Base-by-base conservation (phyloP, 2,329 filamentous ascomycete genomes). In the Penicillium sumatraense region DNA sequence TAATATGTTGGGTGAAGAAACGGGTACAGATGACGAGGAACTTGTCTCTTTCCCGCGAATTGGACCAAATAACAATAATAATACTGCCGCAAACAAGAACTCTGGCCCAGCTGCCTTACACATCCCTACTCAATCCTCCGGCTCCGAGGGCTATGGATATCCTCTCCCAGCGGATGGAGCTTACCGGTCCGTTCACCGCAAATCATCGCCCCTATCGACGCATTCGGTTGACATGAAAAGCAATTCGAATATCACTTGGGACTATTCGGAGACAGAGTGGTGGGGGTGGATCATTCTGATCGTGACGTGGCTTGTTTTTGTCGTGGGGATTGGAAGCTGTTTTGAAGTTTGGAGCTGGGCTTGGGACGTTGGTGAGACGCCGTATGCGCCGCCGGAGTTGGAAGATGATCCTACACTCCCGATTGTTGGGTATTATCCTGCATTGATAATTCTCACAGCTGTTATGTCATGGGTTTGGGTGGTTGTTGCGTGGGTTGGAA, bases 391-490 rank as follows among this genome's bases (percentile, higher is more conserved):
- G 48, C 93, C 93, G 3, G 93, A 98, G 77, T 81, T 98, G 40
- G 93, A 97, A 73, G 92, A 98, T 74, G 95, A 99, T 75, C 88
- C 90, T 6, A 98, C 93, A 2, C 76, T 99, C 66, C 95, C 95
- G 2, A 96, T 99, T 68, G 90, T 96, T 10, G 95, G 96, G 9
- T 99, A 99, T 75, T 99, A 99, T 76, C 95, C 95, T 21, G 91
- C 93, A 10, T 78, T 99, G 68, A 90, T 98, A 61, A 95, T 98
- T 55, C 79, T 98, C 63, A 97, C 93, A 3, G 88, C 88, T 45
- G 90, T 99, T 24, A 97, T 99, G 90, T 92, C 93, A 16, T 99
- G 95, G 95, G 91, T 98, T 5, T 99, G 95, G 95, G 95, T 98
- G 16, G 86, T 96, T 11, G 88, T 96, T 54, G 95, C 96, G 10